Percentiles rank a stretch among this genome's conserved stretches.
phyloP scores from a whole-genome alignment of 2,329 filamentous ascomycete species.

The Monilinia aucupariae region DNA sequence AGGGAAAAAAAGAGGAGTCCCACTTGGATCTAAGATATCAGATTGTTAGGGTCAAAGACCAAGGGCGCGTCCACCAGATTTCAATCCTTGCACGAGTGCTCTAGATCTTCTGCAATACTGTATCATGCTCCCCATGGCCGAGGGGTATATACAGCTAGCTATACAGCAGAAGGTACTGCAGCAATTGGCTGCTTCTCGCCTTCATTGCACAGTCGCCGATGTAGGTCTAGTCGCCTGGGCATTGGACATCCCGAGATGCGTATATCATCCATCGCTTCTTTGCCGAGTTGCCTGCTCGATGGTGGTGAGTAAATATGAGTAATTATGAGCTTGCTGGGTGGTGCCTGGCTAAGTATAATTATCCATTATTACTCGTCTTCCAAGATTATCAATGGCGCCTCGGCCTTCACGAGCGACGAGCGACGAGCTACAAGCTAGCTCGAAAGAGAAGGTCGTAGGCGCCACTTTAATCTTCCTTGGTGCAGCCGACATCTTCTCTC shows the following conservation, averaged over 20 bases:
- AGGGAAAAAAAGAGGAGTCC: background rate
- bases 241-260: background rate
- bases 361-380: too few species aligned
- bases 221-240: background rate
- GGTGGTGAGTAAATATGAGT: background rate
- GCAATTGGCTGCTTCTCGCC: background rate
- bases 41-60: background rate
- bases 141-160: background rate
- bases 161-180: background rate
- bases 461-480: background rate
- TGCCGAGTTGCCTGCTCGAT: background rate
- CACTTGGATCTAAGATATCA: slow-evolving; percentile 8
- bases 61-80: background rate
- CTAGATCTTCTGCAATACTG: background rate
- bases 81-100: slow-evolving; percentile 7
- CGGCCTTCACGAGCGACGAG: too few species aligned
- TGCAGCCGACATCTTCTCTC: too few species aligned
- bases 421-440: background rate
- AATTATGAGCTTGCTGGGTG: too few species aligned
- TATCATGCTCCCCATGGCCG: background rate
- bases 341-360: too few species aligned
- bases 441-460: too few species aligned
- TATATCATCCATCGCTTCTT: too few species aligned
- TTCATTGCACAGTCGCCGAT: background rate
- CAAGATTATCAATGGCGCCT: too few species aligned